Evolutionary conservation across 164 flowering plant genomes (phyloP), one percentile per base, ranked within the genome.

Genomic region (Annona cherimola): DNA sequence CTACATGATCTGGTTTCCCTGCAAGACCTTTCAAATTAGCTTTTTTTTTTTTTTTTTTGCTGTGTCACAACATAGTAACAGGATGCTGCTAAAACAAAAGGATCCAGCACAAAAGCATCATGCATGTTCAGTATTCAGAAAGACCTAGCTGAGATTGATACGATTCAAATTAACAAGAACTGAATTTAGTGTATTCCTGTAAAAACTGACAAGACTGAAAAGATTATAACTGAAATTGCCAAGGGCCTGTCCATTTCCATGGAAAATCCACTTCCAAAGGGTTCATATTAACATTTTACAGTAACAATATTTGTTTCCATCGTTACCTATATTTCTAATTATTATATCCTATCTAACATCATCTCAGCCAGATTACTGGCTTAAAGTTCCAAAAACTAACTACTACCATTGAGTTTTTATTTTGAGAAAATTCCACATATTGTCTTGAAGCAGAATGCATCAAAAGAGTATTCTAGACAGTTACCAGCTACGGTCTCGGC

Each of bases 401-500:
- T 50, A 50, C 14, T 50, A 9, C 3, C 5, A 16, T 16, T 9
- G 9, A 50, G 11, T 50, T 16, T 50, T 50, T 16, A 50, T 2
- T 50, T 50, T 11, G 57, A 50, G 57, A 50, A 50, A 50, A 50
- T 50, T 9, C 57, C 14, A 50, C 57, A 50, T 50, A 7, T 16
- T 3, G 11, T 50, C 14, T 26, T 50, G 14, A 8, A 50, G 57
- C 14, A 16, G 14, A 50, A 50, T 50, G 57, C 57, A 9, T 50
- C 57, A 16, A 9, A 8, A 50, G 57, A 50, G 14, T 50, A 50
- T 50, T 50, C 57, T 50, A 50, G 9, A 9, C 9, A 50, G 9
- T 50, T 84, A 95, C 98, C 98, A 84, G 86, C 76, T 75, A 84
- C 70, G 67, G 88, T 79, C 81, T 82, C 86, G 4, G 94, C 87